phyloP scores from a whole-genome alignment of 106 monocot species.

The Gastrodia elata region DNA sequence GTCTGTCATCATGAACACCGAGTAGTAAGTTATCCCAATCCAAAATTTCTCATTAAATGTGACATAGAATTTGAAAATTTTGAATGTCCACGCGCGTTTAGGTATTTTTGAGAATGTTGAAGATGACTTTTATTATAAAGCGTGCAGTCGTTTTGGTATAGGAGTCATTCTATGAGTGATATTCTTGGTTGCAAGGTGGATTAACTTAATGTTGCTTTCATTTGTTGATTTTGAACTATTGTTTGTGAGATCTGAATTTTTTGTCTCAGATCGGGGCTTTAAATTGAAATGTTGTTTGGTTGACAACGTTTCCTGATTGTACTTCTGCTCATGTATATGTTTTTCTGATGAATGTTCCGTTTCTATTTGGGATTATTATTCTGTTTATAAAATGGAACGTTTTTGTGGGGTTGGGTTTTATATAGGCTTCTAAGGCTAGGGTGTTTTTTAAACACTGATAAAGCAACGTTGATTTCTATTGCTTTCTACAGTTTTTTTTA shows the following conservation, averaged over 20 bases:
- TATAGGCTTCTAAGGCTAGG: not conserved
- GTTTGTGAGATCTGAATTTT: constrained; percentile 2
- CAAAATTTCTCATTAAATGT: not conserved
- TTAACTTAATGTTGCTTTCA: not conserved
- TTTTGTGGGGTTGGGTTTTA: not conserved
- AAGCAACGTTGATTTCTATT: not conserved
- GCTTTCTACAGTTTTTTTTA: not conserved
- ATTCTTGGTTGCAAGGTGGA: not conserved
- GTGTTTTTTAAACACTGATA: not conserved
- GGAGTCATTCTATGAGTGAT: not conserved
- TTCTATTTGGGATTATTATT: not conserved
- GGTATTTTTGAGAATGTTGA: not conserved
- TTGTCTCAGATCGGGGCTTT: not conserved
- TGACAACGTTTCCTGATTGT: not conserved
- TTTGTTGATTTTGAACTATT: not conserved
- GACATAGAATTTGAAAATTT: not conserved
- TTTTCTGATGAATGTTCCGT: not conserved
- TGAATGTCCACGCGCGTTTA: not conserved
- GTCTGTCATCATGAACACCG: constrained; percentile 7
- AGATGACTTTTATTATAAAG: not conserved
- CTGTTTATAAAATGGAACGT: not conserved
- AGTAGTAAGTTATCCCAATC: constrained; percentile 1
- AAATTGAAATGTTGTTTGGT: not conserved
- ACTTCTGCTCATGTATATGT: not conserved
- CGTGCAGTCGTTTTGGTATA: not conserved